These are phyloP conservation scores for Trichoderma sp. DNA, from an alignment of 2,329 filamentous ascomycete genomes.

Conservation along the genomic window DNA sequence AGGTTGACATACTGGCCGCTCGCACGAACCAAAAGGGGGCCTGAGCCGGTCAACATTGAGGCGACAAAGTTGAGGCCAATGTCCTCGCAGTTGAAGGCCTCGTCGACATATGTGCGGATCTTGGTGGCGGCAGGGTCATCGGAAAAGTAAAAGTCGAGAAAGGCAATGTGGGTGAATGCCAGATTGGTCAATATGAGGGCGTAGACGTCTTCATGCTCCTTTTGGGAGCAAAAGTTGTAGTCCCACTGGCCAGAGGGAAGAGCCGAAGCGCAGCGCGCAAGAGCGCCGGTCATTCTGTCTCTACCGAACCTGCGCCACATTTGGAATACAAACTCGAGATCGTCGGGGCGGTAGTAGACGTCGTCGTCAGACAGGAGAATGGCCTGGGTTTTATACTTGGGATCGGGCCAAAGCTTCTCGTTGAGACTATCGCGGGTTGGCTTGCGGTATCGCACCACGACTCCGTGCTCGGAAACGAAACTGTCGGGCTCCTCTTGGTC, in stretches of 20 bases:
- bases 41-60: constrained; percentile 33
- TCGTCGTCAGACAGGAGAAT: constrained; percentile 41
- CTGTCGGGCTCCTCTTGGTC: constrained; percentile 30
- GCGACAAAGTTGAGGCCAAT: constrained; percentile 40
- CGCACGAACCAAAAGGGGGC: constrained; percentile 36
- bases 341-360: constrained; percentile 37
- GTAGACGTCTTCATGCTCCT: constrained; percentile 31
- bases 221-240: constrained; percentile 34
- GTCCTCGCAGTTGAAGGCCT: constrained; percentile 41
- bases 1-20: constrained; percentile 33
- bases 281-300: constrained; percentile 34
- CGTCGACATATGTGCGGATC: constrained; percentile 38
- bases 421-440: constrained; percentile 37
- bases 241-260: constrained; percentile 29
- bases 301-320: constrained; percentile 39
- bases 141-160: constrained; percentile 39
- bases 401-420: constrained; percentile 37
- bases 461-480: constrained; percentile 31
- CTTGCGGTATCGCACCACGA: constrained; percentile 35
- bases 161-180: constrained; percentile 37
- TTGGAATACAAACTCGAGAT: constrained; percentile 42
- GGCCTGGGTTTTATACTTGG: constrained; percentile 37
- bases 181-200: constrained; percentile 38
- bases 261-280: constrained; percentile 34
- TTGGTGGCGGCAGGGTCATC: constrained; percentile 29